These are phyloP conservation scores for Leishmania martiniquensis DNA, from an alignment of 208 protist genomes.

Conservation along the genomic window DNA sequence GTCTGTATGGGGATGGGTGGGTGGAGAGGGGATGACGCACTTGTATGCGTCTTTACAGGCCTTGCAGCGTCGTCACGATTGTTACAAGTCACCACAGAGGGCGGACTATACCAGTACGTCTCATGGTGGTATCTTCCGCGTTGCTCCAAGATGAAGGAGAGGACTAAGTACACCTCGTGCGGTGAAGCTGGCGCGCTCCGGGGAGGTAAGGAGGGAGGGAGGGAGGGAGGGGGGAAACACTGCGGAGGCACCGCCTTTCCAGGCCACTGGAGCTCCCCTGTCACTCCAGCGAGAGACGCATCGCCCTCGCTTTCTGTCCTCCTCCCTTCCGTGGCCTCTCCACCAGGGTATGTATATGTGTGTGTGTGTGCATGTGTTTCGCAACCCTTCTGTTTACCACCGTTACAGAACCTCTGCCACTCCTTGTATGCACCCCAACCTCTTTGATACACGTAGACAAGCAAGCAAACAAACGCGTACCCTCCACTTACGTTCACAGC, in stretches of 20 bases:
- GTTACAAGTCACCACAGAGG: not conserved
- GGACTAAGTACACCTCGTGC: not conserved
- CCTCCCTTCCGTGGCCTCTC: not conserved
- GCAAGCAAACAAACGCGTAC: not conserved
- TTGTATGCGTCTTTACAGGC: not conserved
- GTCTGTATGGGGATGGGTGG: not conserved
- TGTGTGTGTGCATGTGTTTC: too few species aligned
- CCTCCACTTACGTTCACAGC: conserved; percentile 7
- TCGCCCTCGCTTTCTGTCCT: not conserved
- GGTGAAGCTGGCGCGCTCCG: not conserved
- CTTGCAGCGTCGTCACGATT: not conserved
- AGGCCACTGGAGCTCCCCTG: not conserved
- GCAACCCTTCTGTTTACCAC: not conserved
- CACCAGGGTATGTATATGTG: too few species aligned
- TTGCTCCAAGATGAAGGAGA: not conserved
- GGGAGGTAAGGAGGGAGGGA: too few species aligned
- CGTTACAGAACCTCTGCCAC: not conserved
- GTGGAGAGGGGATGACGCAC: too few species aligned
- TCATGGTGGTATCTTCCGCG: not conserved
- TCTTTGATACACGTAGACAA: not conserved
- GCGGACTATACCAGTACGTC: not conserved
- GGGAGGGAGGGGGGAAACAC: not conserved
- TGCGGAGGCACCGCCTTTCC: not conserved
- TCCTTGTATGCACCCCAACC: not conserved
- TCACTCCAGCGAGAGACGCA: not conserved